Evolutionary conservation across 1,139 yeast genomes (phyloP), one percentile per base, ranked within the genome.

Genomic region (Geotrichum phurueaensis): DNA sequence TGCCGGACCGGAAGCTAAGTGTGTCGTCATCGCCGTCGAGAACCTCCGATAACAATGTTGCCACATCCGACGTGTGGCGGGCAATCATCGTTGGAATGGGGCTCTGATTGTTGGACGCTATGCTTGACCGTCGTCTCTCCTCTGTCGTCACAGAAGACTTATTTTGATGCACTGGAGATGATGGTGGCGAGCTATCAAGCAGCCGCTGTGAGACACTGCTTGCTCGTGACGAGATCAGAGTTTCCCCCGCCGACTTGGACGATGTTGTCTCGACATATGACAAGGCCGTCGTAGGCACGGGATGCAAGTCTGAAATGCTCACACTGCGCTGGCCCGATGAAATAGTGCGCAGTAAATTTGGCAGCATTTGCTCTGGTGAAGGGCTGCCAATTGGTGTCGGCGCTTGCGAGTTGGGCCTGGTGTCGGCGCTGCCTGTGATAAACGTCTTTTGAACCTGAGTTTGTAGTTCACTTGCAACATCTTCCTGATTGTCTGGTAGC

Each of bases 21-120:
- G 52, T 53, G 52, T 23, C 43, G 18, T 45, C 51, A 45, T 60
- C 63, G 27, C 59, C 60, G 49, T 65, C 64, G 48, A 69, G 55
- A 4, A 68, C 71, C 56, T 69, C 71, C 1, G 69, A 65, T 23
- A 69, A 62, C 58, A 69, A 53, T 29, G 68, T 62, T 13, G 68
- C 63, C 12, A 68, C 69, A 51, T 68, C 71, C 2, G 60, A 59
- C 2, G 57, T 57, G n/a, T 58, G 62, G 15, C 60, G 63, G 15
- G 59, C 60, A 23, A 60, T 50, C 20, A 64, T 25, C 18, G 64
- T 55, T 18, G 65, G 67, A 5, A 51, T 58, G 13, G 59, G 59
- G 22, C 64, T 56, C 5, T 54, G 48, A 13, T 43, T 51, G 15
- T 53, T 23, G 13, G 54, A 20, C 22, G 45, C 18, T 2, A 7